Evolutionary conservation across 176 grass and related monocot species (phyloP).

Genomic region (Urochloa ruziziensis): DNA sequence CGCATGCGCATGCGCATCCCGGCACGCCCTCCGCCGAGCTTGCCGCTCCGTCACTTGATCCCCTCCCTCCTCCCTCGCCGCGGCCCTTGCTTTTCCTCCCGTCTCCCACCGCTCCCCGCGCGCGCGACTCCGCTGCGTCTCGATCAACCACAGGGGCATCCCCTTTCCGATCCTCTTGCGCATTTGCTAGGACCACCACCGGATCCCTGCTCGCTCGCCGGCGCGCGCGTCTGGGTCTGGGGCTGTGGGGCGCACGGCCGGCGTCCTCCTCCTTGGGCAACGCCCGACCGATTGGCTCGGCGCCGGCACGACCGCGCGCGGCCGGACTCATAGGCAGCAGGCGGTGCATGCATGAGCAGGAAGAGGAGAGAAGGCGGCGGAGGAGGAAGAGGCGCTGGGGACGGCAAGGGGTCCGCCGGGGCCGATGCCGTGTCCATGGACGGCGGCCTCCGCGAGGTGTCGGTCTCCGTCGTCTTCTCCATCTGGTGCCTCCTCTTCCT

Average conservation of each 20-base stretch:
- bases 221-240: too few species aligned
- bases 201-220: too few species aligned
- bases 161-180: too few species aligned
- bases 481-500: conserved; percentile 73
- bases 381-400: conserved; percentile 26
- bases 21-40: conserved; percentile 31
- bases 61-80: background rate
- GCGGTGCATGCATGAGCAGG: conserved; percentile 52
- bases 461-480: conserved; percentile 61
- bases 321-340: background rate
- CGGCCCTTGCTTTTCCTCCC: background rate
- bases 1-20: background rate
- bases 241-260: background rate
- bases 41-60: conserved; percentile 43
- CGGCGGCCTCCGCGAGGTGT: conserved; percentile 66
- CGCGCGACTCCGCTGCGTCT: background rate
- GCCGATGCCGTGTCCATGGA: conserved; percentile 58
- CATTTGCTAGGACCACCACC: background rate
- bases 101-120: background rate
- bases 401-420: background rate
- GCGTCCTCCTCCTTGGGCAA: background rate
- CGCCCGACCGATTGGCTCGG: background rate
- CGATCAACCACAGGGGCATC: background rate
- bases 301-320: background rate
- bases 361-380: conserved; percentile 59